Evolutionary conservation across 768 basidiomycete species (phyloP).

Genomic region (Pisolithus orientalis): DNA sequence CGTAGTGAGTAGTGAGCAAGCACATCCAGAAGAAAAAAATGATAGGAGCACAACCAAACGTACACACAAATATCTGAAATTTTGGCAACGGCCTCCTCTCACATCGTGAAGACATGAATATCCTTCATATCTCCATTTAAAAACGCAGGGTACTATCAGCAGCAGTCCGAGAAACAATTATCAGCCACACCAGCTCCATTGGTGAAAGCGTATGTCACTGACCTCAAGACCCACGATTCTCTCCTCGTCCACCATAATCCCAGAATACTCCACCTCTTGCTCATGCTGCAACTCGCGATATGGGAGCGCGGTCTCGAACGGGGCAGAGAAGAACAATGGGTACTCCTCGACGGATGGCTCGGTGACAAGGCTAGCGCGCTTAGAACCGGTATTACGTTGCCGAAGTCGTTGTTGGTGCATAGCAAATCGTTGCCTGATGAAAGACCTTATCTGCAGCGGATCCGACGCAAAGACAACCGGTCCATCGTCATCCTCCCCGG

Average conservation of each 20-base stretch:
- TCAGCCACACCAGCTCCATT: not conserved
- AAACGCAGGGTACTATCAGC: constrained; percentile 19
- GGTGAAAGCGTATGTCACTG: constrained; percentile 5
- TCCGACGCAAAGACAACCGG: too few species aligned
- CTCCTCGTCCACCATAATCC: constrained; percentile 39
- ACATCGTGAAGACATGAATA: constrained; percentile 30
- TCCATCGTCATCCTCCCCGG: too few species aligned
- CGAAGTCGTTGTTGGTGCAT: not conserved
- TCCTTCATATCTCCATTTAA: constrained; percentile 27
- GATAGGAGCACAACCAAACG: too few species aligned
- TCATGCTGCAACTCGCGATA: constrained; percentile 24
- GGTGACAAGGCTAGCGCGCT: constrained; percentile 2
- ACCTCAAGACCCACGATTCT: constrained; percentile 37
- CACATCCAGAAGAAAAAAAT: too few species aligned
- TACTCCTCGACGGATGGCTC: constrained; percentile 6
- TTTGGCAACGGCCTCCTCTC: constrained; percentile 2
- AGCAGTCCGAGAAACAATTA: not conserved
- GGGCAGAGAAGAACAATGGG: constrained; percentile 17
- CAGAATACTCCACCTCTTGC: constrained; percentile 26
- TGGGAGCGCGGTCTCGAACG: constrained; percentile 24
- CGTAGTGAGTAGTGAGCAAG: too few species aligned
- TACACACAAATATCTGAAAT: too few species aligned
- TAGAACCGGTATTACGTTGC: not conserved
- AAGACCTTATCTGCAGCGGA: too few species aligned
- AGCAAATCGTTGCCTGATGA: not conserved